Evolutionary conservation across 495 filamentous ascomycete genomes (phyloP).

Genomic region (Hypoxylon fuscum): DNA sequence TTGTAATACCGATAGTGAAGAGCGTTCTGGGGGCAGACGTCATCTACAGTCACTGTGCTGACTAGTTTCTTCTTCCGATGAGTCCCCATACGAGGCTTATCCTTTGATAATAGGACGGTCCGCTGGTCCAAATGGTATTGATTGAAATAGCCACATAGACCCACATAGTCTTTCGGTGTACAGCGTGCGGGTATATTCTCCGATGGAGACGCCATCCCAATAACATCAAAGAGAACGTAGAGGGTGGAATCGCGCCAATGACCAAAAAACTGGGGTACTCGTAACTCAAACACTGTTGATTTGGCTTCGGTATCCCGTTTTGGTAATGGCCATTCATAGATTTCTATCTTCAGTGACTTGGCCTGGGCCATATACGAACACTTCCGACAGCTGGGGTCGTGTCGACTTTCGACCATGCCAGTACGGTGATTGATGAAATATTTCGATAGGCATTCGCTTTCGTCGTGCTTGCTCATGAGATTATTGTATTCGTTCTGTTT

Average conservation of each 20-base stretch:
- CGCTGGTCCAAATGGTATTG: background rate
- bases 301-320: slow-evolving; percentile 47
- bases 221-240: slow-evolving; percentile 54
- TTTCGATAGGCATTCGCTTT: too few relatives aligned
- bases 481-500: slow-evolving; percentile 47
- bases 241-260: slow-evolving; percentile 65
- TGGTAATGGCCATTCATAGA: slow-evolving; percentile 73
- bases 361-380: slow-evolving; percentile 43
- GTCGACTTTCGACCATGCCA: too few relatives aligned
- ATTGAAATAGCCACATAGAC: slow-evolving; percentile 3
- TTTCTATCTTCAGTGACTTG: slow-evolving; percentile 53
- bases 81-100: slow-evolving; percentile 54
- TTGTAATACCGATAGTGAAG: slow-evolving; percentile 51
- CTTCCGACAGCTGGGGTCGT: slow-evolving; percentile 39
- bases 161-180: too few relatives aligned
- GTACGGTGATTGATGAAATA: slow-evolving; percentile 43
- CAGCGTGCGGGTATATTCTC: too few relatives aligned
- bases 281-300: slow-evolving; percentile 67
- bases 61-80: slow-evolving; percentile 48
- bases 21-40: slow-evolving; percentile 58
- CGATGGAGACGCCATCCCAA: too few relatives aligned
- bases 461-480: slow-evolving; percentile 39
- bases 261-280: slow-evolving; percentile 53
- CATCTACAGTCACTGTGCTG: slow-evolving; percentile 34
- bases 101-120: slow-evolving; percentile 52